Evolutionary conservation across 176 grass and related monocot genomes (phyloP), one percentile per base, ranked within the genome.

Genomic region (Elaeis guineensis): DNA sequence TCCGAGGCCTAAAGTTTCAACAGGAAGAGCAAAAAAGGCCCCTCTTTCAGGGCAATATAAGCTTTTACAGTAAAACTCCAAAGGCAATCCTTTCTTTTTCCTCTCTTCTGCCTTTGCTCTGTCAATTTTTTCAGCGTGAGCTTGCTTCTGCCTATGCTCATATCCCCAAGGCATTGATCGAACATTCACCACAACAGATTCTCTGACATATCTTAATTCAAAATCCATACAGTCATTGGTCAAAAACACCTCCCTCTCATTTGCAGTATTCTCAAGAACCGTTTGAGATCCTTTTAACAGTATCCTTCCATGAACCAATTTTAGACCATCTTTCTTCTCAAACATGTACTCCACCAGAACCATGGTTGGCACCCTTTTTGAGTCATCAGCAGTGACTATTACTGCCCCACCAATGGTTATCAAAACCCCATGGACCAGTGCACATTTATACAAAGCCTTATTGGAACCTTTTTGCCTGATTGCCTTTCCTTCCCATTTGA

Each of bases 301-400:
- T 2, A 81, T 63, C 49, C 94, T 89, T 79, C 94, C 94, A 62
- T 98, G 94, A 54, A 77, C 84, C 77, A 93, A 86, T 69, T 98
- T 86, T 50, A 62, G 57, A 60, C 81, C 84, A 70, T 82, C 57
- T 64, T 30, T 23, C 70, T 76, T 89, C 75, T 98, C 79, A 69
- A 83, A 98, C 88, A 98, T 89, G 57, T 89, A 93, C 62, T 98
- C 94, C 35, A 93, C 62, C 67, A 92, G 86, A 58, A 84, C 83
- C 16, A 93, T 83, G 39, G 82, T 30, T 25, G 29, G 44, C 9
- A 44, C 35, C 69, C 63, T 58, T 59, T 81, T 76, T 53, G 76
- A 71, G 57, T 80, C 88, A 72, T 92, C 94, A 54, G 55, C 19
- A 74, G 89, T 85, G 35, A 89, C 51, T 55, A 66, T 63, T 18